Conservation (phyloP, 2,329 filamentous ascomycete genomes). For the Calonectria honghensis region DNA sequence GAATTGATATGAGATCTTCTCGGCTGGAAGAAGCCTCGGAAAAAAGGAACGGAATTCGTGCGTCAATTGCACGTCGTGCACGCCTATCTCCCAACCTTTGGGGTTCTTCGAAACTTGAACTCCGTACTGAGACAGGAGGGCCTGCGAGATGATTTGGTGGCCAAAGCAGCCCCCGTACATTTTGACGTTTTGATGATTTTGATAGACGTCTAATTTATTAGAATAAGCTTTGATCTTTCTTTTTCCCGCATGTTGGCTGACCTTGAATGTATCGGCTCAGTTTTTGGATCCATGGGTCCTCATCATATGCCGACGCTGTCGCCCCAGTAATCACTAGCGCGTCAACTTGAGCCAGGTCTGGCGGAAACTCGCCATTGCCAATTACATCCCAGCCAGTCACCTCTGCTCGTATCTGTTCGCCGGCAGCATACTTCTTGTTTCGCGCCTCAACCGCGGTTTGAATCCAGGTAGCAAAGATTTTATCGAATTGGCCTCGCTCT, state of each 20-base stretch:
- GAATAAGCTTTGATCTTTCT: background rate
- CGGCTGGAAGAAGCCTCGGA: background rate
- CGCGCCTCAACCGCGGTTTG: background rate
- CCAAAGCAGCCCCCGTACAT: conserved; percentile 13
- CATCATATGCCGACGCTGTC: background rate
- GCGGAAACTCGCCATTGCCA: conserved; percentile 1
- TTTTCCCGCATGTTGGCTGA: background rate
- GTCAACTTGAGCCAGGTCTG: background rate
- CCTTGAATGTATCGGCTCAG: conserved; percentile 15
- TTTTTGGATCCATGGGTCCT: conserved; percentile 16
- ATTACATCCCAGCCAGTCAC: conserved; percentile 25
- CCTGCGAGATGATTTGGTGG: conserved; percentile 16
- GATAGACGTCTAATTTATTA: conserved; percentile 11
- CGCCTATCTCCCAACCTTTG: conserved; percentile 18
- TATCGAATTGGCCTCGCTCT: conserved; percentile 20
- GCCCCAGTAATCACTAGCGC: conserved; percentile 20
- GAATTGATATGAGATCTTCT: conserved; percentile 5
- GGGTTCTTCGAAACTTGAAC: background rate
- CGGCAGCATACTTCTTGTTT: background rate
- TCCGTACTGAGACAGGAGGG: background rate
- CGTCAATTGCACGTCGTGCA: conserved; percentile 6
- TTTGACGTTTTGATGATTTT: conserved; percentile 11
- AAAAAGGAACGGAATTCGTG: background rate
- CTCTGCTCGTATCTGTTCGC: background rate
- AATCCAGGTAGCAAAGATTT: conserved; percentile 18